Percentiles rank a stretch among this genome's conserved stretches.
phyloP scores from a whole-genome alignment of 805 yeast species.

The Monosporozyma aquatica region DNA sequence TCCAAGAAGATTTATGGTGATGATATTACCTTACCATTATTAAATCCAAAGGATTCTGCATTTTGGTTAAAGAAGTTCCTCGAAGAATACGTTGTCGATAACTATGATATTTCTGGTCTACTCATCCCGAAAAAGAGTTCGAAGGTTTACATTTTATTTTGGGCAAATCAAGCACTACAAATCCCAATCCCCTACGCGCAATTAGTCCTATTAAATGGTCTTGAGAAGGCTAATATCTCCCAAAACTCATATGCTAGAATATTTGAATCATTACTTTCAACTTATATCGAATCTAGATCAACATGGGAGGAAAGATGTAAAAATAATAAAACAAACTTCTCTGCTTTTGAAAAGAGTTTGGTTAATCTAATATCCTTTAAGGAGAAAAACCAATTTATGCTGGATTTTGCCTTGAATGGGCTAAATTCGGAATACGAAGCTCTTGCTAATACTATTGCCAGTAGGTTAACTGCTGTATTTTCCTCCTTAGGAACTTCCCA shows the following conservation, averaged over 20 bases:
- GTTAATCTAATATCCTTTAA: conserved; percentile 52
- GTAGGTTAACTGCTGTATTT: conserved; percentile 49
- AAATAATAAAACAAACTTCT: conserved; percentile 42
- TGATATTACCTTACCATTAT: conserved; percentile 38
- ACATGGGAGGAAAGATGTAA: conserved; percentile 37
- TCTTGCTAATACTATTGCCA: conserved; percentile 41
- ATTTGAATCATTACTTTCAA: conserved; percentile 37
- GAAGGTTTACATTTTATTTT: conserved; percentile 49
- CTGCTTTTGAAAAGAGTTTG: conserved; percentile 47
- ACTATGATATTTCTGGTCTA: conserved; percentile 36
- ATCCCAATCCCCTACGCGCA: conserved; percentile 50
- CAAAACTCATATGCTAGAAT: conserved; percentile 37
- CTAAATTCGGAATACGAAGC: conserved; percentile 39
- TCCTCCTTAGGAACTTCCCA: conserved; percentile 45
- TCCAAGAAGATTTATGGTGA: conserved; percentile 51
- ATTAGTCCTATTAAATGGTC: conserved; percentile 36
- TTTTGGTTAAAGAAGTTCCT: conserved; percentile 34
- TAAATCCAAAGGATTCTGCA: conserved; percentile 58
- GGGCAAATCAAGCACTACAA: conserved; percentile 57
- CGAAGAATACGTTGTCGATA: conserved; percentile 43
- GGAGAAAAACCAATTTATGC: conserved; percentile 48
- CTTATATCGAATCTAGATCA: conserved; percentile 40
- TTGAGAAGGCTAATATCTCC: conserved; percentile 30
- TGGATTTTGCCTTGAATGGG: conserved; percentile 50
- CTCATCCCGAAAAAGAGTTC: conserved; percentile 47